phyloP scores from a whole-genome alignment of 2,329 filamentous ascomycete species.

The Fusarium sarcochroum region DNA sequence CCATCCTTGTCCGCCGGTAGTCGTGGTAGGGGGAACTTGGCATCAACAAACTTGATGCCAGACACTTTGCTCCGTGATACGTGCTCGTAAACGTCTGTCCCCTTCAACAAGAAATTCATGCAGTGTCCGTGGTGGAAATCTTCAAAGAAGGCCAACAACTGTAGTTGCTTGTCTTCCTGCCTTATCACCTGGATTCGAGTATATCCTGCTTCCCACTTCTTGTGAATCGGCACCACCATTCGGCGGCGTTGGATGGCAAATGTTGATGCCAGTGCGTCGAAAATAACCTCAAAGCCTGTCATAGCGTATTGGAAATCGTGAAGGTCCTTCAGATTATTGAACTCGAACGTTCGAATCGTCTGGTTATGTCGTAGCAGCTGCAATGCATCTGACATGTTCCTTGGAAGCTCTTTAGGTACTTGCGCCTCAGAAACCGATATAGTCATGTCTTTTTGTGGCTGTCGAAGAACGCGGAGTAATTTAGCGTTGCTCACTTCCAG shows the following conservation, averaged over 20 bases:
- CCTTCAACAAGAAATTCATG: slow-evolving; percentile 90
- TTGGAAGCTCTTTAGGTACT: slow-evolving; percentile 71
- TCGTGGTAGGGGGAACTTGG: slow-evolving; percentile 88
- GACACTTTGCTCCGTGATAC: slow-evolving; percentile 75
- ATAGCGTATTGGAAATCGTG: slow-evolving; percentile 84
- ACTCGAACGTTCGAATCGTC: slow-evolving; percentile 80
- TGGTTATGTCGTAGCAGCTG: slow-evolving; percentile 68
- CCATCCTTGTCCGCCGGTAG: slow-evolving; percentile 65
- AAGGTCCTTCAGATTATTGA: slow-evolving; percentile 75
- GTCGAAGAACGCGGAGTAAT: slow-evolving; percentile 76
- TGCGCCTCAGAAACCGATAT: slow-evolving; percentile 80
- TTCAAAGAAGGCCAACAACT: slow-evolving; percentile 89
- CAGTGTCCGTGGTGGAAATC: slow-evolving; percentile 89
- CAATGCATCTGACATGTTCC: slow-evolving; percentile 75
- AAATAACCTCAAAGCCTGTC: slow-evolving; percentile 84
- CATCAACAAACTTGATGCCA: slow-evolving; percentile 85
- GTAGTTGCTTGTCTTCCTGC: slow-evolving; percentile 78
- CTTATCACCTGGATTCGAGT: slow-evolving; percentile 84
- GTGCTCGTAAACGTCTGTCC: slow-evolving; percentile 85
- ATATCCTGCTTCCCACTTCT: slow-evolving; percentile 89
- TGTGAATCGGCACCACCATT: slow-evolving; percentile 93
- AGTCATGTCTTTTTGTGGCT: slow-evolving; percentile 82
- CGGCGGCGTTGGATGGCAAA: slow-evolving; percentile 87
- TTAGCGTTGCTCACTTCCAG: slow-evolving; percentile 74
- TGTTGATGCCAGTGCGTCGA: slow-evolving; percentile 78